phyloP scores from a whole-genome alignment of 1,139 yeast genomes.

The Meyerozyma guilliermondii region DNA sequence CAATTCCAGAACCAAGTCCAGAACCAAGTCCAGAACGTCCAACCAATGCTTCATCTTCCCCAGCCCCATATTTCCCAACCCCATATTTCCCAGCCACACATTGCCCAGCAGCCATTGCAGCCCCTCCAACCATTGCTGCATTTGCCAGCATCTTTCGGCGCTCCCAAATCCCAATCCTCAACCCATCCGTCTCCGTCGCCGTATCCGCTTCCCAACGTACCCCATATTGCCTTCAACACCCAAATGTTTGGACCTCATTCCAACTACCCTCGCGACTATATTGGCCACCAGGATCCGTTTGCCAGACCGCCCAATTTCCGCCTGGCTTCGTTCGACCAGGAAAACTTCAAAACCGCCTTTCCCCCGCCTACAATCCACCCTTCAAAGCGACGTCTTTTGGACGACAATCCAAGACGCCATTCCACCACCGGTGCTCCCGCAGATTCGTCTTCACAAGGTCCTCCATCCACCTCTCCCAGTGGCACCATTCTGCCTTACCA shows the following conservation, averaged over 20 bases:
- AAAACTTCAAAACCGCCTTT: not conserved
- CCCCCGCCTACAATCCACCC: constrained; percentile 1
- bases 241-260: constrained; percentile 3
- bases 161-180: too few relatives aligned
- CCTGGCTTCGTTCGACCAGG: constrained; percentile 3
- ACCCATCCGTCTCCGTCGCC: constrained; percentile 2
- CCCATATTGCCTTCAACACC: constrained; percentile 4
- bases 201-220: constrained; percentile 4
- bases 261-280: not conserved
- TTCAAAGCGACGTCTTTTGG: not conserved
- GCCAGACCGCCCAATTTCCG: constrained; percentile 1
- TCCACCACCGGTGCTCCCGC: not conserved
- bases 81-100: too few relatives aligned
- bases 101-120: too few relatives aligned
- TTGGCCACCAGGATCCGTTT: not conserved
- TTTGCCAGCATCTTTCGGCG: too few relatives aligned
- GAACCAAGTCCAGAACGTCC: too few relatives aligned
- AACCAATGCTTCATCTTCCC: too few relatives aligned
- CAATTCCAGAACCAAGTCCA: too few relatives aligned
- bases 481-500: not conserved
- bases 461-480: not conserved
- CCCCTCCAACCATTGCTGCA: too few relatives aligned
- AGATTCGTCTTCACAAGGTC: not conserved
- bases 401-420: not conserved
- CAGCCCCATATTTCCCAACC: too few relatives aligned